Evolutionary conservation across 2,329 filamentous ascomycete species (phyloP).

Genomic region (Fusarium robinianum): DNA sequence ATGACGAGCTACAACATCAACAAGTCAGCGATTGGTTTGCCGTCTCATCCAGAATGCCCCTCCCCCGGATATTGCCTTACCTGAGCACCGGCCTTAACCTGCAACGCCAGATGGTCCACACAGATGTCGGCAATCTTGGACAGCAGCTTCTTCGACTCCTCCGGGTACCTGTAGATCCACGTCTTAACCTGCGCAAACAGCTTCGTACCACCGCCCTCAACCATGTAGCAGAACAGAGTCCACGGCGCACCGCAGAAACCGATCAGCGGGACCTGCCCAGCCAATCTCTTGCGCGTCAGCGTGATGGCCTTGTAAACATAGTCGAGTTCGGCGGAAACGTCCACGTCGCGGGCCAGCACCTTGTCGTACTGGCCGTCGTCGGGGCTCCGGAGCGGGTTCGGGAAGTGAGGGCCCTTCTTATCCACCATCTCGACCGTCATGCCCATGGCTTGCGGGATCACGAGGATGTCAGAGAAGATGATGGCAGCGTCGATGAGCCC

Average conservation of each 20-base stretch:
- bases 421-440: slow-evolving; percentile 99
- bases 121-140: slow-evolving; percentile 94
- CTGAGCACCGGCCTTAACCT: slow-evolving; percentile 93
- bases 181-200: slow-evolving; percentile 93
- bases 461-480: slow-evolving; percentile 98
- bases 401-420: slow-evolving; percentile 95
- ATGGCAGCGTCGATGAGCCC: slow-evolving; percentile 95
- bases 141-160: slow-evolving; percentile 78
- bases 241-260: slow-evolving; percentile 97
- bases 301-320: slow-evolving; percentile 98
- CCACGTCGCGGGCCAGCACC: slow-evolving; percentile 76
- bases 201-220: slow-evolving; percentile 95
- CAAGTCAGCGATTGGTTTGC: neutral
- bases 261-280: slow-evolving; percentile 87
- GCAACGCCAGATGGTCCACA: slow-evolving; percentile 89
- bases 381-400: slow-evolving; percentile 77
- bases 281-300: slow-evolving; percentile 83
- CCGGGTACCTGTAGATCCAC: slow-evolving; percentile 90
- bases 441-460: slow-evolving; percentile 96
- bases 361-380: slow-evolving; percentile 81
- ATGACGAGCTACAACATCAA: slow-evolving; percentile 77
- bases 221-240: slow-evolving; percentile 98
- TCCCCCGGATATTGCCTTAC: slow-evolving; percentile 45
- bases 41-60: neutral
- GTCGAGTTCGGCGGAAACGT: slow-evolving; percentile 81